Evolutionary conservation across 2,329 filamentous ascomycete species (phyloP).

Genomic region (Zymoseptoria tritici): DNA sequence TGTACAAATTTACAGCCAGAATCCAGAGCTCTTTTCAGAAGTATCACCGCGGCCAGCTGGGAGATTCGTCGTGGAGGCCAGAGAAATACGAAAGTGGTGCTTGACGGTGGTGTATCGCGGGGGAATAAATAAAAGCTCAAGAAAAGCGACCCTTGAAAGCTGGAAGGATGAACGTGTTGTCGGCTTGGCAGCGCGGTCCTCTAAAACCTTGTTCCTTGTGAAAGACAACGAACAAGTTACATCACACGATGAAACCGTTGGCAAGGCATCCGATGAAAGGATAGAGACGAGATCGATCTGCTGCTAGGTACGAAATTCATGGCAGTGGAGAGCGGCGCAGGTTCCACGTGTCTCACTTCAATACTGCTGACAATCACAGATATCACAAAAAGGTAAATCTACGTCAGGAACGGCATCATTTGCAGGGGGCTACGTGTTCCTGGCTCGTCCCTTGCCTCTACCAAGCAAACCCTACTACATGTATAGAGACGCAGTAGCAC

Average conservation of each 20-base stretch:
- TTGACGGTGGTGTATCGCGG: background rate
- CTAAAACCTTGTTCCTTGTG: background rate
- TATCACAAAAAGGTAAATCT: background rate
- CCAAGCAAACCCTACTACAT: conserved; percentile 50
- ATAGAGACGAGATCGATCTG: background rate
- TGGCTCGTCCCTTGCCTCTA: background rate
- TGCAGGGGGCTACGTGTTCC: background rate
- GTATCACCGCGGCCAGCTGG: background rate
- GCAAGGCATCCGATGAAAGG: background rate
- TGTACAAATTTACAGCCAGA: background rate
- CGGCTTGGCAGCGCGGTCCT: background rate
- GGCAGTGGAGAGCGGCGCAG: background rate
- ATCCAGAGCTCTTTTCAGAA: background rate
- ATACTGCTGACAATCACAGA: background rate
- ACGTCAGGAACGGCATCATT: background rate
- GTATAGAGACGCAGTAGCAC: conserved; percentile 79
- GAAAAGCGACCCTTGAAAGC: background rate
- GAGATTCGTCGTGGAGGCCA: background rate
- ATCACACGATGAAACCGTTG: background rate
- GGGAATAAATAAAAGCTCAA: background rate
- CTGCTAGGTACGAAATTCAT: background rate
- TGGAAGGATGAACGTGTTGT: background rate
- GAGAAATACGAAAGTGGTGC: background rate
- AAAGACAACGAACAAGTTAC: background rate
- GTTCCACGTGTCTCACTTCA: background rate